These are phyloP conservation scores for Prunus yedoensis DNA, from an alignment of 331 rosid genomes.

Conservation along the genomic window DNA sequence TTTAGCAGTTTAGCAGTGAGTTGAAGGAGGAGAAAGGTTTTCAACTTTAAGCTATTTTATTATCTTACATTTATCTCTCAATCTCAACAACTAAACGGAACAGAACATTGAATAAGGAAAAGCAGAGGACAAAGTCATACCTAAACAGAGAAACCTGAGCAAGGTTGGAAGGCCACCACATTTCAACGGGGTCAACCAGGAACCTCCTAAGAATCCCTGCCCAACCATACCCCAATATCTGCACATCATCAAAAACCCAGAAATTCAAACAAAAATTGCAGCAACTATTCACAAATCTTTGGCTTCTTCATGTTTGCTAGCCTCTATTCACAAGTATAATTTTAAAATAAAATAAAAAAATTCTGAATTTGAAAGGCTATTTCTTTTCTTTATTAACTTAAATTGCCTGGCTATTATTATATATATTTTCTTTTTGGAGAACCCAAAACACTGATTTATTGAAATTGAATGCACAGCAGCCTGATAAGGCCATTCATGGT, in stretches of 20 bases:
- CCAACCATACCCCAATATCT: conserved; percentile 99
- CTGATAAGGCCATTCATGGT: not conserved
- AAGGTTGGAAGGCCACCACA: conserved; percentile 99
- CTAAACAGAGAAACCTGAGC: conserved; percentile 99
- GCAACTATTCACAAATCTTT: not conserved
- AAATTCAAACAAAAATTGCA: not conserved
- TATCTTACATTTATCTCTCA: not conserved
- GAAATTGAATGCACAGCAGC: not conserved
- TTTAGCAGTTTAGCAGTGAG: not conserved
- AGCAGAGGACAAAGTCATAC: conserved; percentile 41
- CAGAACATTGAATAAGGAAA: not conserved
- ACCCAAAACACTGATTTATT: no score
- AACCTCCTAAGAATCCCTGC: conserved; percentile 95
- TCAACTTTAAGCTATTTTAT: not conserved
- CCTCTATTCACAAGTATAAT: not conserved
- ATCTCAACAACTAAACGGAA: conserved; percentile 13
- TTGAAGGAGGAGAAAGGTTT: not conserved
- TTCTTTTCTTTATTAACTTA: not conserved
- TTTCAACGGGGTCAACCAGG: conserved; percentile 93
- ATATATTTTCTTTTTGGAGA: not conserved
- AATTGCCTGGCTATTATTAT: not conserved
- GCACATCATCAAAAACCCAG: conserved; percentile 20
- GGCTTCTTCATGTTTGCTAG: not conserved
- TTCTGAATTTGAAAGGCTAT: not conserved
- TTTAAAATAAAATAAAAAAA: not conserved